Conservation (phyloP, 768 basidiomycete species). For the Rhodotorula toruloides region DNA sequence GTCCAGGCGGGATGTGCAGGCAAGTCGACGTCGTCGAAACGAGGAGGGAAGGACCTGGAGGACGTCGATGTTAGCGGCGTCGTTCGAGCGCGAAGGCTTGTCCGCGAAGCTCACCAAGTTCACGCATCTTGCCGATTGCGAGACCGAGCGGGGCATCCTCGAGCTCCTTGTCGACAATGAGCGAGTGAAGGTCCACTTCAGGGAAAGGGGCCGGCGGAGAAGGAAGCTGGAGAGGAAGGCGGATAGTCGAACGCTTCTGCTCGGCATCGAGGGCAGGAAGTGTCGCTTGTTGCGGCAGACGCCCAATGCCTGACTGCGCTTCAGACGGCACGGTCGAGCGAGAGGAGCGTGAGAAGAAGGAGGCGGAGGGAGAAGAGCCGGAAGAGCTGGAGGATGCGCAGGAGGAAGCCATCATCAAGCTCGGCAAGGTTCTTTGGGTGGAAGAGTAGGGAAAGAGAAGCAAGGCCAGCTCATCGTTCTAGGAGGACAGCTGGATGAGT, state of each 20-base stretch:
- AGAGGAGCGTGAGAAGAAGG: conserved; percentile 3
- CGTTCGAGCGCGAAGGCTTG: neutral
- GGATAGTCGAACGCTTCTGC: conserved; percentile 11
- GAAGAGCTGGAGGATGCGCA: neutral
- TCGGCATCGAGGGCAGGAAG: neutral
- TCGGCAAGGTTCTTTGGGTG: neutral
- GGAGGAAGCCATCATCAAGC: neutral
- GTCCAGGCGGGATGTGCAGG: conserved; percentile 18
- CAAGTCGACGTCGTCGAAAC: conserved; percentile 9
- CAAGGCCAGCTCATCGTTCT: too few species aligned
- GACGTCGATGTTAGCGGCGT: neutral
- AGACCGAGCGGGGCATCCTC: conserved; percentile 15
- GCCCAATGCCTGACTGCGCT: neutral
- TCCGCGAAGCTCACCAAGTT: neutral
- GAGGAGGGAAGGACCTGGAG: conserved; percentile 22
- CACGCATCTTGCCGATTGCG: conserved; percentile 5
- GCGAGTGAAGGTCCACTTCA: conserved; percentile 1
- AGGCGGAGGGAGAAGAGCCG: neutral
- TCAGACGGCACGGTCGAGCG: neutral
- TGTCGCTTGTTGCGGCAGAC: neutral
- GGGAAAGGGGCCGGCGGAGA: neutral
- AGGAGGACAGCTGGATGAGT: neutral
- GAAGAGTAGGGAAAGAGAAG: neutral
- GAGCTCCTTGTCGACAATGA: conserved; percentile 31
- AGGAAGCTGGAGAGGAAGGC: conserved; percentile 30